Percentiles rank a stretch among this genome's conserved stretches.
These are phyloP conservation scores for Eudorina sp. DNA, from an alignment of 139 green algal species.

Conservation along the genomic window DNA sequence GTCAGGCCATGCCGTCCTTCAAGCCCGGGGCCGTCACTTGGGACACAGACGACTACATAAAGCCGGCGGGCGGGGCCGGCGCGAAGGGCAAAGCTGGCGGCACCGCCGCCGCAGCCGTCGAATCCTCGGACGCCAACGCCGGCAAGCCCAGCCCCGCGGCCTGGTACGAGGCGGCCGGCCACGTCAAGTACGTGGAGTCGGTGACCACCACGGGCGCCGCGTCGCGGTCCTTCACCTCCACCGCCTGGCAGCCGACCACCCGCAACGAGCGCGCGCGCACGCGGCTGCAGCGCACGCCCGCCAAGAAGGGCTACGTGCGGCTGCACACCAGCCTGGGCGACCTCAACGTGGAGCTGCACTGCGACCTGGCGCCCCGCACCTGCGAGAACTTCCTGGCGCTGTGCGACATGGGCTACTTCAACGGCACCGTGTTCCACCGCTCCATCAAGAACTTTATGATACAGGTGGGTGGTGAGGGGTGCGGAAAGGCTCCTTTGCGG, in stretches of 20 bases:
- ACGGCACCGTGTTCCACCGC: conserved; percentile 90
- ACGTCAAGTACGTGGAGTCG: conserved; percentile 62
- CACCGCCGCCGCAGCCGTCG: not conserved
- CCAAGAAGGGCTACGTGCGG: conserved; percentile 85
- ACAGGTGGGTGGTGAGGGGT: no score
- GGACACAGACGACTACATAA: conserved; percentile 84
- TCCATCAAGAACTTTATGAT: conserved; percentile 98
- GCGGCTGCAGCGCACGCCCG: conserved; percentile 80
- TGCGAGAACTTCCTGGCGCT: conserved; percentile 98
- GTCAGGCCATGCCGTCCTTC: conserved; percentile 68
- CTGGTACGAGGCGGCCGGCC: conserved; percentile 60
- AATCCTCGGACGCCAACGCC: conserved; percentile 22
- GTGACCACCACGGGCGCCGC: conserved; percentile 48
- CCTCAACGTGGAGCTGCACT: conserved; percentile 95
- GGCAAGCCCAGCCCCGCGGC: conserved; percentile 52
- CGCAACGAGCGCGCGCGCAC: conserved; percentile 71
- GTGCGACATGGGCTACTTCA: conserved; percentile 92
- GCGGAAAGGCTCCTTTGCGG: no score
- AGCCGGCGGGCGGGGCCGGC: conserved; percentile 7
- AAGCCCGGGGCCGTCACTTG: conserved; percentile 90
- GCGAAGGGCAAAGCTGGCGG: not conserved
- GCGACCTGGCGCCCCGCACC: conserved; percentile 87
- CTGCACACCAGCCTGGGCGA: conserved; percentile 81
- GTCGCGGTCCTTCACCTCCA: conserved; percentile 89
- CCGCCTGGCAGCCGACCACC: conserved; percentile 70